Percentiles rank a stretch among this genome's conserved stretches.
These are phyloP conservation scores for Adansonia grandidieri DNA, from an alignment of 441 rosid species.

Conservation along the genomic window DNA sequence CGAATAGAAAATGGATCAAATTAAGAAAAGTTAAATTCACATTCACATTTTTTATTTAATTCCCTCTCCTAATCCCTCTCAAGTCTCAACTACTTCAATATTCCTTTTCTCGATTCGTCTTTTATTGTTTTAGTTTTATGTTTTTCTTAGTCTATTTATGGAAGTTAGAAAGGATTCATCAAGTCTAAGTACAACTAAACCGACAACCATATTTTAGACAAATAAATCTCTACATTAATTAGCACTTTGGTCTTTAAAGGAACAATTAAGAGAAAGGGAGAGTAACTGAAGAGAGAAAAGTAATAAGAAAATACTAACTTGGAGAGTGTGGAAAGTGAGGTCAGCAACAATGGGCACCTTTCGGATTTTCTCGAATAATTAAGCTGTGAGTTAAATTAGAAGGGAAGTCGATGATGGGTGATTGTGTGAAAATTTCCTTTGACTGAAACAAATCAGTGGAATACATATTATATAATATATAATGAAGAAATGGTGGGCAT, in stretches of 20 bases:
- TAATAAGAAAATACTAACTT: background rate
- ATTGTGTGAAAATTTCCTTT: background rate
- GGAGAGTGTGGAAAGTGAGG: background rate
- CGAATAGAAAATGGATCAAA: background rate
- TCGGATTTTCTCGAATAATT: background rate
- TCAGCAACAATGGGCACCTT: conserved; percentile 8
- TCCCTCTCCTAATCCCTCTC: background rate
- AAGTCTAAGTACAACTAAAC: background rate
- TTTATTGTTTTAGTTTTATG: background rate
- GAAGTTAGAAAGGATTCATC: background rate
- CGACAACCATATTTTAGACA: background rate
- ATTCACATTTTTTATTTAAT: background rate
- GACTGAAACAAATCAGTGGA: background rate
- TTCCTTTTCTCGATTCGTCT: background rate
- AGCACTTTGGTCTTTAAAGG: background rate
- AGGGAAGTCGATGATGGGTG: too few relatives aligned
- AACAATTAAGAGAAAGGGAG: background rate
- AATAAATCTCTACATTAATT: background rate
- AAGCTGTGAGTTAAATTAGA: too few relatives aligned
- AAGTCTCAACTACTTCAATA: background rate
- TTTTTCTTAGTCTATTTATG: background rate
- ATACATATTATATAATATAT: too few relatives aligned
- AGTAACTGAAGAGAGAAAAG: background rate
- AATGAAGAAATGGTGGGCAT: background rate
- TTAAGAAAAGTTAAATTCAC: too few relatives aligned